Base-by-base conservation (phyloP, 352 stramenopile species). In the Phytophthora sp. region DNA sequence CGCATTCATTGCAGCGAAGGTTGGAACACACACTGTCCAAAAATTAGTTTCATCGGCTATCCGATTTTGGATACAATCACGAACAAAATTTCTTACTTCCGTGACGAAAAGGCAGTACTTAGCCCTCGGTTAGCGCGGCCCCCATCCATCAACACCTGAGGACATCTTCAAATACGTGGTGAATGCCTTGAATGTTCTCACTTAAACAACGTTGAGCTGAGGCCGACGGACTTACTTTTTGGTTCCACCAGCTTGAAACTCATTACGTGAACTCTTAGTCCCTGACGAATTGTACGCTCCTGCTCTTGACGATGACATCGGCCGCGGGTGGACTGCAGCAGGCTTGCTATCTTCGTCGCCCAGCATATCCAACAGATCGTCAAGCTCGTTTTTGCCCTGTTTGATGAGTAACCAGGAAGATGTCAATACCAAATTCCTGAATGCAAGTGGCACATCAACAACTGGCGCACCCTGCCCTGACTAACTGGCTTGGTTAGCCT, bases 1-100 rank as follows among this genome's bases (percentile, higher is more conserved):
- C 84, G 44, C 84, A 93, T 4, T 93, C 80, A 55, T 92, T 93
- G 76, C 86, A 93, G 55, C 83, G 77, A 37, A 94, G 62, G 53
- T 91, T 92, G 23, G 69, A 76, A 45, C 86, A 94, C 23, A 80
- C 66, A 9, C 74, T 92, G 52, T 24, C 8, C 30, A 23, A 60
- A 37, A 28, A n/a, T n/a, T n/a, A n/a, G n/a, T n/a, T n/a, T n/a
- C n/a, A n/a, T n/a, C n/a, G n/a, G n/a, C n/a, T n/a, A n/a, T n/a
- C n/a, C n/a, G n/a, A n/a, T n/a, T n/a, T n/a, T n/a, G n/a, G 35
- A 43, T n/a, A 15, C 35, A 42, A 17, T 24, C 5, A 23, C 15
- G 17, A 39, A 24, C 18, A 28, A 9, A n/a, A 35, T 62, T 7
- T 42, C 68, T 17, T 76, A 86, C 78, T 66, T 79, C 18, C 76